Percentiles rank a stretch among this genome's conserved stretches.
Conservation (phyloP, 1,139 yeast species). For the Blastobotrys niveus region DNA sequence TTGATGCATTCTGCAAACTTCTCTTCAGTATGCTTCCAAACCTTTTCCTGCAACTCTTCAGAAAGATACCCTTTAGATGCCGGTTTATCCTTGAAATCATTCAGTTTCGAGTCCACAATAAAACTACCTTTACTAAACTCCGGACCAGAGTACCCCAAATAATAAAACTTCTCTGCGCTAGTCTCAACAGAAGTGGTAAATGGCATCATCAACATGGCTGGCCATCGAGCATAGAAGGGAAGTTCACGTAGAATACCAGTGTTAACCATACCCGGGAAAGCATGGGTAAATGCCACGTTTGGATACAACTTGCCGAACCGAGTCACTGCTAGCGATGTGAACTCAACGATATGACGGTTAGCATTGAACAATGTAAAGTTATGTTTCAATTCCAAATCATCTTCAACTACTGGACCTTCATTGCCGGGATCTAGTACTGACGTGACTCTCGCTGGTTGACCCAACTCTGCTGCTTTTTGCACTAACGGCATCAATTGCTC, state of each 20-base stretch:
- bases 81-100: slow-evolving; percentile 16
- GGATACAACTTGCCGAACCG: slow-evolving; percentile 28
- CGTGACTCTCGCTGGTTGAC: slow-evolving; percentile 29
- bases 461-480: slow-evolving; percentile 22
- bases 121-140: slow-evolving; percentile 24
- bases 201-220: slow-evolving; percentile 4
- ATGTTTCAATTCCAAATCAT: slow-evolving; percentile 28
- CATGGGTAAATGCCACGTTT: slow-evolving; percentile 27
- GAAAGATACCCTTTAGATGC: slow-evolving; percentile 19
- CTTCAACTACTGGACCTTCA: slow-evolving; percentile 22
- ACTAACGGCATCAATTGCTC: slow-evolving; percentile 26
- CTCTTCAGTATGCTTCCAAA: slow-evolving; percentile 29
- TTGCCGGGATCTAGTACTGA: slow-evolving; percentile 28
- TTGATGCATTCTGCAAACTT: slow-evolving; percentile 13
- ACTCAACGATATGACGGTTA: slow-evolving; percentile 19
- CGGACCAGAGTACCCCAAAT: slow-evolving; percentile 21
- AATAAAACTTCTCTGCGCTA: slow-evolving; percentile 25
- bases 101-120: slow-evolving; percentile 19
- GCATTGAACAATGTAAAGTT: slow-evolving; percentile 16
- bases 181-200: slow-evolving; percentile 16
- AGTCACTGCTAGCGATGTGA: slow-evolving; percentile 24
- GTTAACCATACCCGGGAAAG: slow-evolving; percentile 30
- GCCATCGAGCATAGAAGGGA: slow-evolving; percentile 25
- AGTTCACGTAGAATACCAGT: slow-evolving; percentile 24
- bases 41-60: slow-evolving; percentile 25